Base-by-base conservation (phyloP, 2,329 filamentous ascomycete species). In the Teratosphaeria epicoccoides region DNA sequence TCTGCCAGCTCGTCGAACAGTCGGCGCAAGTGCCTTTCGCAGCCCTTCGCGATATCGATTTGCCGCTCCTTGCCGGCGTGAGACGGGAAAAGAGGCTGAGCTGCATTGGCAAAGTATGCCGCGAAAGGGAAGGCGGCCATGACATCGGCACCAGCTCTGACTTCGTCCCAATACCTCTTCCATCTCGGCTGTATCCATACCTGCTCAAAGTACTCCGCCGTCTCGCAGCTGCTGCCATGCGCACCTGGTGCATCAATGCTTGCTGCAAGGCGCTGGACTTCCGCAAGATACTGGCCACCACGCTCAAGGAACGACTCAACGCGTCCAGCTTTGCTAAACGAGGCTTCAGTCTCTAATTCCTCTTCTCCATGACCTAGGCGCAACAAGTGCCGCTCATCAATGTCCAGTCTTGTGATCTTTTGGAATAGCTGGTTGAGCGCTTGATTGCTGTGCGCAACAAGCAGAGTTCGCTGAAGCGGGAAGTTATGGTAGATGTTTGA, bases 401-500 rank as follows among this genome's bases (percentile, higher is more conserved):
- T 97, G 62, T 97, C 89, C 24, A 98, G 76, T 4, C 86, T 87
- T n/a, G 91, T 85, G 55, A 98, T 98, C 73, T 98, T 98, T 62
- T 94, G 87, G 72, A 98, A 98, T 1, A 98, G 77, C 67, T 98
- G 93, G 64, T 98, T 98, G 9, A 98, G 75, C 2, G 93, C 94
- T 68, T 98, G 94, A 65, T 98, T 98, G 70, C 91, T 97, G 68
- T 98, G 93, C 4, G 93, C 93, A 57, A 98, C 82, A 40, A 98
- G 80, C 17, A 98, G 74, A 0, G 93, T 98, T 61, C 88, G 85
- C 68, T 98, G 89, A 57, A 84, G 77, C 6, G 93, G 90, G 66
- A 96, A 98, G 70, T 97, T 95, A 74, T 97, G 91, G 66, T 98
- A 98, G 61, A 98, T 86, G 68, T 97, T 96, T 73, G 88, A 96